These are phyloP conservation scores for Diaporthe sp. DNA, from an alignment of 2,329 filamentous ascomycete genomes.

Conservation along the genomic window DNA sequence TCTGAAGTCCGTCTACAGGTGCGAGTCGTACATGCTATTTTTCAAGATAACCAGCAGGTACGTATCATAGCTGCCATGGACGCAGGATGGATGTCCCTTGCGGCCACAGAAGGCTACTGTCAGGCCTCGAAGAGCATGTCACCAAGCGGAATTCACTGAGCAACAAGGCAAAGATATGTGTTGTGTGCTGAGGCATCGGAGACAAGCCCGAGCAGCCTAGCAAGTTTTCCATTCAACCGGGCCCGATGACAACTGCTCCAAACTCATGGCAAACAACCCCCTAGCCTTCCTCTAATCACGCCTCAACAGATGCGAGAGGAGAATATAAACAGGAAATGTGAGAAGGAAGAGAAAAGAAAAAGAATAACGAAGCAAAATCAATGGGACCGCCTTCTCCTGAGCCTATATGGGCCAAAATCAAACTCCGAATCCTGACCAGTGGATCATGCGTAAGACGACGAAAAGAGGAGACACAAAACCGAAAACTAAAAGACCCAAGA, in stretches of 20 bases:
- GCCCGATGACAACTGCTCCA: neutral
- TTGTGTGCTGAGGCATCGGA: conserved; percentile 28
- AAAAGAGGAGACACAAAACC: neutral
- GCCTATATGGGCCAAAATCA: neutral
- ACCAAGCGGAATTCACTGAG: neutral
- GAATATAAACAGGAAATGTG: conserved; percentile 1
- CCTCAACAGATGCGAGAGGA: conserved; percentile 17
- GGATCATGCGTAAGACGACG: conserved; percentile 8
- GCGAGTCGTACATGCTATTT: neutral
- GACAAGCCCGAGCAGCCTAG: conserved; percentile 25
- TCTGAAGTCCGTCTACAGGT: neutral
- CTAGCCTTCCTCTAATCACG: conserved; percentile 19
- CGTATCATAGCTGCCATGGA: neutral
- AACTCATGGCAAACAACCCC: neutral
- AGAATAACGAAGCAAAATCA: neutral
- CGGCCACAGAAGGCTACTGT: too few relatives aligned
- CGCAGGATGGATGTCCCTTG: neutral
- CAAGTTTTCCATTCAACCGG: conserved; percentile 20
- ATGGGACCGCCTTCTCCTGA: conserved; percentile 2
- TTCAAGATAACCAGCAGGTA: too few relatives aligned
- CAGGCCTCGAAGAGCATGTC: neutral
- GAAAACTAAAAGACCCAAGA: neutral
- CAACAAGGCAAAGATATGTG: neutral
- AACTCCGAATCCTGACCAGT: conserved; percentile 30
- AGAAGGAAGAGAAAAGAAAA: neutral